phyloP scores from a whole-genome alignment of 2,329 filamentous ascomycete species.

The Pseudogymnoascus sp. region DNA sequence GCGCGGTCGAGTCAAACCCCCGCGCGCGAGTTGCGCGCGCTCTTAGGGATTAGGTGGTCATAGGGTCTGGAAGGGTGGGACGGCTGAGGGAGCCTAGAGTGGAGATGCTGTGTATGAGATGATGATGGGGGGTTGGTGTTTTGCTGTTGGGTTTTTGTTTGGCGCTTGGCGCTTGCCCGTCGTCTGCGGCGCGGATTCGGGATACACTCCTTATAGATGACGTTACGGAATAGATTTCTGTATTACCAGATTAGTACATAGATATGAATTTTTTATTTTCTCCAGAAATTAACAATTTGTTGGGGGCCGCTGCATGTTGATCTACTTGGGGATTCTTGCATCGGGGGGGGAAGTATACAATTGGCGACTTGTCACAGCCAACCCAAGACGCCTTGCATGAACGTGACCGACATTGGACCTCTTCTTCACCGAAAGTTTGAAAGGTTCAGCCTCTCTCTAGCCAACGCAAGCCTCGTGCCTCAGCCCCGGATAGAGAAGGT shows the following conservation, averaged over 20 bases:
- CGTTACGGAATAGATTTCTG: not conserved
- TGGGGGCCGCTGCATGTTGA: not conserved
- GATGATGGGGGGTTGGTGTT: not conserved
- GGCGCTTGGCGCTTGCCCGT: not conserved
- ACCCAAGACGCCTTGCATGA: not conserved
- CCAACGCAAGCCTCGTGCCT: not conserved
- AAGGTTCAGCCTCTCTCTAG: not conserved
- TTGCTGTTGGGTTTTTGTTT: not conserved
- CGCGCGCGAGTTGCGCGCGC: constrained; percentile 30
- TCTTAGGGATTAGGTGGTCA: not conserved
- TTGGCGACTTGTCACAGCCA: not conserved
- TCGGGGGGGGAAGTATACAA: not conserved
- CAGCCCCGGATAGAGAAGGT: not conserved
- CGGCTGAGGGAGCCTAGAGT: not conserved
- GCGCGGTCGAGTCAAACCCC: constrained; percentile 49
- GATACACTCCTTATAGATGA: not conserved
- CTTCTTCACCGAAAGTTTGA: not conserved
- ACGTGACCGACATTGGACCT: not conserved
- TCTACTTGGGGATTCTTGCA: not conserved
- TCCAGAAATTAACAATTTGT: not conserved
- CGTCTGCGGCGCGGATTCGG: not conserved
- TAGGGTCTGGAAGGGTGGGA: not conserved
- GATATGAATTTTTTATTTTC: not conserved
- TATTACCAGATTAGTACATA: constrained; percentile 1
- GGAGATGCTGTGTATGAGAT: not conserved